phyloP scores from a whole-genome alignment of 2,329 filamentous ascomycete genomes.

The Pseudocercospora cruenta region DNA sequence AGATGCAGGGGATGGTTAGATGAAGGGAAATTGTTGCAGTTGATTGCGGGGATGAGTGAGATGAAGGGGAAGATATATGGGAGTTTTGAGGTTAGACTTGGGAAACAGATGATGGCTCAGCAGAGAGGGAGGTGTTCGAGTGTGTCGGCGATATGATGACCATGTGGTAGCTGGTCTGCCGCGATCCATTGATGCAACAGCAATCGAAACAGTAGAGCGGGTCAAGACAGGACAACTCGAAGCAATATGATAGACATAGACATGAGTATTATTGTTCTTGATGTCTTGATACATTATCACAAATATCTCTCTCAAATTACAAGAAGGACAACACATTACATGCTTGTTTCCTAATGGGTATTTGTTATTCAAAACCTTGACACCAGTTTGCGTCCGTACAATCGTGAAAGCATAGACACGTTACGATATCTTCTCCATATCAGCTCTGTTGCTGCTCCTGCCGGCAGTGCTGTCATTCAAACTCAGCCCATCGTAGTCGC shows the following conservation, averaged over 20 bases:
- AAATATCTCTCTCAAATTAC: not conserved
- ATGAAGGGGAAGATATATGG: not conserved
- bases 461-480: slow-evolving; percentile 8
- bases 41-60: not conserved
- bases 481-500: not conserved
- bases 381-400: slow-evolving; percentile 6
- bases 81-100: not conserved
- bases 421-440: slow-evolving; percentile 7
- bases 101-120: not conserved
- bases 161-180: no score
- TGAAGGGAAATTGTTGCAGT: slow-evolving; percentile 1
- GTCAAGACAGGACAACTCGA: no score
- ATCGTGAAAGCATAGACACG: slow-evolving; percentile 10
- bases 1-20: not conserved
- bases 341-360: slow-evolving; percentile 1
- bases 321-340: slow-evolving; percentile 6
- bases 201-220: no score
- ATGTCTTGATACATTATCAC: slow-evolving; percentile 9
- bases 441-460: slow-evolving; percentile 10
- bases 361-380: not conserved
- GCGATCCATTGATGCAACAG: no score
- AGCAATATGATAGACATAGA: no score
- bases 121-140: not conserved
- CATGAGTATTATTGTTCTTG: no score
- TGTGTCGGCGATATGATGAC: not conserved